A percentile compares a stretch with the other conserved stretches of the same genome.
phyloP scores from a whole-genome alignment of 306 rosid genomes.

The Gleditsia sinensis region DNA sequence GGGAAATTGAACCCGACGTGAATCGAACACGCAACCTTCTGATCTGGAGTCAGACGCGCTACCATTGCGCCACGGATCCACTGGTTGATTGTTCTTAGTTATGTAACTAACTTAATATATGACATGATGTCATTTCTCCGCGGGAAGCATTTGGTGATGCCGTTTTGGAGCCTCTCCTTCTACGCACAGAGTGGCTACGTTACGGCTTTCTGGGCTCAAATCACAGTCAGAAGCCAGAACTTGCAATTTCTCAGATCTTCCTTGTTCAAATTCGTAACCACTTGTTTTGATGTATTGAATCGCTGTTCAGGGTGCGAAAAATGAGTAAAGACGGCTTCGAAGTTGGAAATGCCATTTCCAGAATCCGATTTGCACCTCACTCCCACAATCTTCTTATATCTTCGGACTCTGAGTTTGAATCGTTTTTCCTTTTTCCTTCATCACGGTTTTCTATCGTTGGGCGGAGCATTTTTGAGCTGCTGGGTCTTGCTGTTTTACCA shows the following conservation, averaged over 20 bases:
- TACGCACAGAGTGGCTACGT: too few relatives aligned
- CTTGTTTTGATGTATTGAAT: neutral
- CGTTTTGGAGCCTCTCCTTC: too few relatives aligned
- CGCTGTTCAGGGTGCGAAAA: neutral
- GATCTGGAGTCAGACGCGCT: slow-evolving; percentile 3
- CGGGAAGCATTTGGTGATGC: neutral
- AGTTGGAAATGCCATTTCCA: slow-evolving; percentile 58
- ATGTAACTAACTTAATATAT: too few relatives aligned
- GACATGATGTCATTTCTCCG: too few relatives aligned
- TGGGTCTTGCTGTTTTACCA: too few relatives aligned
- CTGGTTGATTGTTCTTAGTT: too few relatives aligned
- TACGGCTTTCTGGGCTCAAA: neutral
- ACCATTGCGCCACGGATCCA: slow-evolving; percentile 7
- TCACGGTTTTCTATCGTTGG: neutral
- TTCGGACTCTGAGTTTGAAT: slow-evolving; percentile 63
- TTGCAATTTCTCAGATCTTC: slow-evolving; percentile 3
- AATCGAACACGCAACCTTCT: slow-evolving; percentile 9
- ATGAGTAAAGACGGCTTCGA: slow-evolving; percentile 39
- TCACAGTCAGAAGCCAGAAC: neutral
- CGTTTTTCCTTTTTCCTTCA: neutral
- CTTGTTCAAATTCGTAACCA: neutral
- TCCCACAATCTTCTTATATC: slow-evolving; percentile 75
- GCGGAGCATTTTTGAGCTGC: too few relatives aligned
- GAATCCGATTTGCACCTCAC: slow-evolving; percentile 55
- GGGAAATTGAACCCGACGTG: neutral